Evolutionary conservation across 2,329 filamentous ascomycete species (phyloP).

Genomic region (Pyrenochaeta sp.): DNA sequence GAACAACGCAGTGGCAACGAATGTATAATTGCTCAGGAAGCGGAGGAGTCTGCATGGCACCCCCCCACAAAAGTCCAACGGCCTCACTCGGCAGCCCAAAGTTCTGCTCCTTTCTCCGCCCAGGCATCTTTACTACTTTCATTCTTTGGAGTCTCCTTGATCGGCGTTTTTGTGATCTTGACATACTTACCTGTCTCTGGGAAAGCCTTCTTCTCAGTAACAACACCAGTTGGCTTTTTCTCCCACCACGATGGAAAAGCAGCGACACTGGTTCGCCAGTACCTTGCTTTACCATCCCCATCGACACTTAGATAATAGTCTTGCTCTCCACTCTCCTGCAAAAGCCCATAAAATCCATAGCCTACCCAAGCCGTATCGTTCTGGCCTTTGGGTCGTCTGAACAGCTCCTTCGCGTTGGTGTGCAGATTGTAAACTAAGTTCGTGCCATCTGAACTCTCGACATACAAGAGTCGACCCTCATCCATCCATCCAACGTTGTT

Average conservation of each 20-base stretch:
- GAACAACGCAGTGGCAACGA: background rate
- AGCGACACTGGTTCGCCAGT: slow-evolving; percentile 23
- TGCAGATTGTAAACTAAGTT: slow-evolving; percentile 32
- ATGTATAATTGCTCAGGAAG: background rate
- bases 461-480: slow-evolving; percentile 20
- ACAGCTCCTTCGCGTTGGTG: slow-evolving; percentile 38
- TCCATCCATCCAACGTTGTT: slow-evolving; percentile 26
- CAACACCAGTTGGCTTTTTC: slow-evolving; percentile 4
- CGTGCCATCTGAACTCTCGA: slow-evolving; percentile 29
- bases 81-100: slow-evolving; percentile 13
- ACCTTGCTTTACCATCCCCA: slow-evolving; percentile 34
- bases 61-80: background rate
- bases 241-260: slow-evolving; percentile 24
- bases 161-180: slow-evolving; percentile 19
- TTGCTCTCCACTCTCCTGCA: slow-evolving; percentile 9
- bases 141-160: background rate
- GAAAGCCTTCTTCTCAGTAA: slow-evolving; percentile 5
- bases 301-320: slow-evolving; percentile 33
- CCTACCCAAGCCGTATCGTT: slow-evolving; percentile 4
- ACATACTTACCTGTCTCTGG: slow-evolving; percentile 29
- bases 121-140: background rate
- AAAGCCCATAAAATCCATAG: slow-evolving; percentile 23
- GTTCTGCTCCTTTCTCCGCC: slow-evolving; percentile 11
- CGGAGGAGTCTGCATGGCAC: background rate
- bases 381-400: slow-evolving; percentile 24